phyloP scores from a whole-genome alignment of 306 rosid species.

The Delonix regia region DNA sequence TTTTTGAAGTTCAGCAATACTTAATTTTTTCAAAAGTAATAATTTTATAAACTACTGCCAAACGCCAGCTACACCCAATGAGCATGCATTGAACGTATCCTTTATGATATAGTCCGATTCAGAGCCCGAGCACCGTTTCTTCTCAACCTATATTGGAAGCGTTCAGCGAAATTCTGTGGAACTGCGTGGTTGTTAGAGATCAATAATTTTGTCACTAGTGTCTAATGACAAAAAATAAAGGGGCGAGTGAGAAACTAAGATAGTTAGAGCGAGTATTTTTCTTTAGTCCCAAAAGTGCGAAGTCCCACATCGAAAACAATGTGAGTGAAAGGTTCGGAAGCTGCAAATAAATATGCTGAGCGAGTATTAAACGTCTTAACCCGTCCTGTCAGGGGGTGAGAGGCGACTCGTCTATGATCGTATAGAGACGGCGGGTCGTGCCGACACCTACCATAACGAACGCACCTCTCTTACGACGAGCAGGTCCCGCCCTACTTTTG shows the following conservation, averaged over 20 bases:
- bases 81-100: too few species aligned
- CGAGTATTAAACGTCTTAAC: accelerated
- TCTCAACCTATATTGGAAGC: too few species aligned
- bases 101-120: too few species aligned
- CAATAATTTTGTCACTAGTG: not conserved
- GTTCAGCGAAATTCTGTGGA: too few species aligned
- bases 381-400: slow-evolving; percentile 86
- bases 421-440: slow-evolving; percentile 72
- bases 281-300: not conserved
- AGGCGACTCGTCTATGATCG: slow-evolving; percentile 75
- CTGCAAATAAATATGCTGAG: not conserved
- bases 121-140: too few species aligned
- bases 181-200: too few species aligned
- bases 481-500: slow-evolving; percentile 56
- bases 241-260: not conserved
- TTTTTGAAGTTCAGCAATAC: too few species aligned
- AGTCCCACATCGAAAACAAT: slow-evolving; percentile 40
- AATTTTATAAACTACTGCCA: too few species aligned
- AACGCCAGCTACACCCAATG: too few species aligned
- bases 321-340: not conserved
- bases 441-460: slow-evolving; percentile 62
- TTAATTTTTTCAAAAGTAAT: too few species aligned
- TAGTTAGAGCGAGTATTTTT: not conserved
- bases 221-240: too few species aligned
- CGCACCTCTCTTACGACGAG: slow-evolving; percentile 45